Conservation (phyloP, 202 grass and related monocot species). For the Schoenoplectus tabernaemontani region DNA sequence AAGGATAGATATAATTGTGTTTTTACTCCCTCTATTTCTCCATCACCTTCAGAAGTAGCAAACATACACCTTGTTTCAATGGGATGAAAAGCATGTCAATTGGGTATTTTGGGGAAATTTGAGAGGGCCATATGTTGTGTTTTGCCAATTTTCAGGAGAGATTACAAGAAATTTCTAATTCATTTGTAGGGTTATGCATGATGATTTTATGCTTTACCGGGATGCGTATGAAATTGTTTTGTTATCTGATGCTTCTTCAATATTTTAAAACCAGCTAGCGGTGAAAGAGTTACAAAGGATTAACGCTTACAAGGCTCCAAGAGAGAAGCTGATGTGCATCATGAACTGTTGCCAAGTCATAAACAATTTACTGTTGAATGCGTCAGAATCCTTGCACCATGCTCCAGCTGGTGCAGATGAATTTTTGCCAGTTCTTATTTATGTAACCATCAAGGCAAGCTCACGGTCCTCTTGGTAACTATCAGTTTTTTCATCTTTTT, state of each 20-base stretch:
- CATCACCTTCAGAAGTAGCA: not conserved
- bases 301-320: constrained; percentile 71
- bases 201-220: not conserved
- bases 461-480: constrained; percentile 18
- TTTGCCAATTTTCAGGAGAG: not conserved
- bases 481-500: constrained; percentile 17
- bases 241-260: not conserved
- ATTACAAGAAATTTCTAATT: not conserved
- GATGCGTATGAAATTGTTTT: not conserved
- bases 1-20: not conserved
- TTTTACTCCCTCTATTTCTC: not conserved
- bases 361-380: constrained; percentile 84
- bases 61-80: not conserved
- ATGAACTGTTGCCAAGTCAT: constrained; percentile 94
- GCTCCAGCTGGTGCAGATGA: constrained; percentile 75
- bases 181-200: not conserved
- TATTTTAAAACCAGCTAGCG: constrained; percentile 45
- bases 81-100: not conserved
- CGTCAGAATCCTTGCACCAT: constrained; percentile 63
- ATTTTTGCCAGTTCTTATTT: constrained; percentile 93
- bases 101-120: not conserved
- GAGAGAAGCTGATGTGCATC: constrained; percentile 75
- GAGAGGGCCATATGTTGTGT: not conserved
- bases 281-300: constrained; percentile 96
- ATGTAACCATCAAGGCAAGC: constrained; percentile 83